Conservation (phyloP, 257 asterid genomes). For the Capsicum baccatum region DNA sequence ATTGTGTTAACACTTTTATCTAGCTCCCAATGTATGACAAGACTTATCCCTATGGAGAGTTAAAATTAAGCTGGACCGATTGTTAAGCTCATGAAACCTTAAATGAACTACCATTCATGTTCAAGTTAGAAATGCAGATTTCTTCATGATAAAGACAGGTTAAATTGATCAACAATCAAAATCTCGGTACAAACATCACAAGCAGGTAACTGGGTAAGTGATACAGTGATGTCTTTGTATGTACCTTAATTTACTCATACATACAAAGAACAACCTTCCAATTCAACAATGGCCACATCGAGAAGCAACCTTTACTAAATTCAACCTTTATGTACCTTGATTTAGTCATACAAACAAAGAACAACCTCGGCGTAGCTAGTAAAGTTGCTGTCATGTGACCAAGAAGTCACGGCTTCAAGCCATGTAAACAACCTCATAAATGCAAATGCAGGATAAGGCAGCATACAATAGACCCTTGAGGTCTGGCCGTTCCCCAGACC, state of each 20-base stretch:
- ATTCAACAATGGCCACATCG: background rate
- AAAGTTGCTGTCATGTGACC: no score
- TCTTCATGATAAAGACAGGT: background rate
- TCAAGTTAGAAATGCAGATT: background rate
- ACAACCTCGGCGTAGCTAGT: no score
- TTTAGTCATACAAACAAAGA: background rate
- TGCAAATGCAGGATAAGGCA: no score
- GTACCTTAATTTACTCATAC: background rate
- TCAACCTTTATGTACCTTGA: background rate
- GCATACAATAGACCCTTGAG: no score
- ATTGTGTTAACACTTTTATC: background rate
- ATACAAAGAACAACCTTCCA: background rate
- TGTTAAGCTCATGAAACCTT: background rate
- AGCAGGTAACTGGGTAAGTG: background rate
- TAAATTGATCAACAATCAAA: no score
- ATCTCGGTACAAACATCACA: constrained; percentile 17
- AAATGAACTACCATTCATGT: background rate
- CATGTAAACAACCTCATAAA: no score
- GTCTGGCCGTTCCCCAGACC: no score
- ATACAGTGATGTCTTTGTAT: background rate
- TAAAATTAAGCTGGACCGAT: background rate
- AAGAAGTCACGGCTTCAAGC: no score
- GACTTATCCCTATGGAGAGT: background rate
- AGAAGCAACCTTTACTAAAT: background rate
- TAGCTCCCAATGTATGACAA: background rate